Conservation (phyloP, 2,329 filamentous ascomycete species). For the Xylariomycetidae sp. region DNA sequence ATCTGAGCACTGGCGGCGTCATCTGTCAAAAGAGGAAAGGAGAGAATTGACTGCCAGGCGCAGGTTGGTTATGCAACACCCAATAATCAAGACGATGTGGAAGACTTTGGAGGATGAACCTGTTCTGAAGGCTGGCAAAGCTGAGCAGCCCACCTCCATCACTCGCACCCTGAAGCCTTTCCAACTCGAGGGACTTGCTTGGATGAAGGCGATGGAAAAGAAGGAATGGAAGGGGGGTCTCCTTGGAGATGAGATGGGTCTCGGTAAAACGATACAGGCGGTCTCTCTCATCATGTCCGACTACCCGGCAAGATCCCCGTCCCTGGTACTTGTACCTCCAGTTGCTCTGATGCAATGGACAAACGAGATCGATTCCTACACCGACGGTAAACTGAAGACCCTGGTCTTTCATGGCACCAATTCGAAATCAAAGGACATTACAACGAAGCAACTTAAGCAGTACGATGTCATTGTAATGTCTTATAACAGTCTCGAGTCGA, state of each 20-base stretch:
- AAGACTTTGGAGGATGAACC: slow-evolving; percentile 63
- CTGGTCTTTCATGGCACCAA: slow-evolving; percentile 89
- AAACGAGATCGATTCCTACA: slow-evolving; percentile 74
- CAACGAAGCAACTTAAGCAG: slow-evolving; percentile 67
- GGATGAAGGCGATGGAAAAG: slow-evolving; percentile 90
- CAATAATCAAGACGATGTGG: slow-evolving; percentile 83
- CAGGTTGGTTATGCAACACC: too few relatives aligned
- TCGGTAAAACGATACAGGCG: slow-evolving; percentile 97
- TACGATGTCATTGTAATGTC: slow-evolving; percentile 97
- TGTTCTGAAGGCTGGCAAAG: slow-evolving; percentile 56
- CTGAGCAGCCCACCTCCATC: slow-evolving; percentile 71
- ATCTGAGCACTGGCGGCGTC: too few relatives aligned
- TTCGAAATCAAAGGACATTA: slow-evolving; percentile 72
- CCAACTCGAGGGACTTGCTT: slow-evolving; percentile 87
- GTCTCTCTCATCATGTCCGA: slow-evolving; percentile 98
- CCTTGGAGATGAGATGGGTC: slow-evolving; percentile 96
- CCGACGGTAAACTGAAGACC: slow-evolving; percentile 83
- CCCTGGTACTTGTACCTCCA: slow-evolving; percentile 84
- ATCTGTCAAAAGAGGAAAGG: slow-evolving; percentile 49
- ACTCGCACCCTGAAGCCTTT: slow-evolving; percentile 85
- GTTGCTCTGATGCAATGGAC: slow-evolving; percentile 97
- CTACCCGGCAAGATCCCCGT: slow-evolving; percentile 77
- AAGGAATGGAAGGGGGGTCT: slow-evolving; percentile 83
- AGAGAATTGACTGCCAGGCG: too few relatives aligned
- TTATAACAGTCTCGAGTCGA: slow-evolving; percentile 86